These are phyloP conservation scores for Penicillium soppii DNA, from an alignment of 495 filamentous ascomycete genomes.

Conservation along the genomic window DNA sequence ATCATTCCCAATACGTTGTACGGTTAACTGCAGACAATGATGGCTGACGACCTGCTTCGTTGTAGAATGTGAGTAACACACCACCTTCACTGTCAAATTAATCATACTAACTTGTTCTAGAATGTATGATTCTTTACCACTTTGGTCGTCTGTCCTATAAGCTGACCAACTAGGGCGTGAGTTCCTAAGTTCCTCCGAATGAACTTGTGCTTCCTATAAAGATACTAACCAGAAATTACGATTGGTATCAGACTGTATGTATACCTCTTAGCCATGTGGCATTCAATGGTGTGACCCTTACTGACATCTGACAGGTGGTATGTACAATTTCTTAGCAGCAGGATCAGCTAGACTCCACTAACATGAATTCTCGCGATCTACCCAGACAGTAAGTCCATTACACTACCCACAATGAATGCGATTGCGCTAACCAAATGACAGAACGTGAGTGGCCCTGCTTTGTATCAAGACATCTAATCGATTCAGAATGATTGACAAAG, in stretches of 20 bases:
- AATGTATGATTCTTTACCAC: neutral
- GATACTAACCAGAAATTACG: neutral
- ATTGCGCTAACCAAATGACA: neutral
- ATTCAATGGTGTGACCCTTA: neutral
- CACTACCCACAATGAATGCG: neutral
- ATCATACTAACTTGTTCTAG: neutral
- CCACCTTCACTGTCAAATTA: neutral
- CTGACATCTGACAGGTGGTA: constrained; percentile 15
- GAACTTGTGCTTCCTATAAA: neutral
- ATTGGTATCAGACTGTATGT: constrained; percentile 3
- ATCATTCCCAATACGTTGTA: neutral
- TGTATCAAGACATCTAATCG: neutral
- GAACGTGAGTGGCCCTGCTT: constrained; percentile 9
- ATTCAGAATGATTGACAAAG: neutral
- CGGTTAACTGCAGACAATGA: neutral
- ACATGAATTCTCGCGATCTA: neutral
- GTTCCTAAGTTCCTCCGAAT: neutral
- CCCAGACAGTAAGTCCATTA: constrained; percentile 11
- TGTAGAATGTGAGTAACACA: neutral
- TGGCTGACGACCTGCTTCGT: neutral
- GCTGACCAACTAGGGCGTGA: neutral
- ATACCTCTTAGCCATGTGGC: neutral
- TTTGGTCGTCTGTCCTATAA: no score
- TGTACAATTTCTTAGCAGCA: neutral
- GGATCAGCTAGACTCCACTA: constrained; percentile 5